Evolutionary conservation across 1,139 yeast species (phyloP).

Genomic region (Kodamaea sp.): DNA sequence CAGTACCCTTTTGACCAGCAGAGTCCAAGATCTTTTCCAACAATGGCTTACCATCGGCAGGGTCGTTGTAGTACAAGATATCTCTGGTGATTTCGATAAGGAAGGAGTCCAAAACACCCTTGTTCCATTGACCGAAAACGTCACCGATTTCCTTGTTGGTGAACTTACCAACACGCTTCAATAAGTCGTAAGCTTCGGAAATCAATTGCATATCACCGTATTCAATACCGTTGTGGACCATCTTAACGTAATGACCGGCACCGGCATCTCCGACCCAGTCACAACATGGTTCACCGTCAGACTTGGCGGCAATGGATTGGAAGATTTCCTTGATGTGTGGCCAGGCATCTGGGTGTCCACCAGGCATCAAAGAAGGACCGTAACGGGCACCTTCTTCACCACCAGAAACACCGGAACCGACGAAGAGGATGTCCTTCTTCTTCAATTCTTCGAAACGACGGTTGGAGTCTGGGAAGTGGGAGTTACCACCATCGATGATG

Average conservation of each 20-base stretch:
- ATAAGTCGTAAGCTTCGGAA: constrained; percentile 94
- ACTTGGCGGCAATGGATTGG: constrained; percentile 94
- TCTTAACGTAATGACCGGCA: constrained; percentile 98
- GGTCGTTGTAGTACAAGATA: constrained; percentile 82
- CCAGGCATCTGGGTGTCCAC: constrained; percentile 98
- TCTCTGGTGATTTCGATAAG: constrained; percentile 96
- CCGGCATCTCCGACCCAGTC: constrained; percentile 99
- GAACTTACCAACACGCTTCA: constrained; percentile 94
- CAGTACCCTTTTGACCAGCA: constrained; percentile 99
- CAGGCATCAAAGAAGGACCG: constrained; percentile 99
- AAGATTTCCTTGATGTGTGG: constrained; percentile 95
- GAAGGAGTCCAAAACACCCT: constrained; percentile 96
- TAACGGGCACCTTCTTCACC: constrained; percentile 99
- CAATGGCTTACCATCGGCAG: constrained; percentile 85
- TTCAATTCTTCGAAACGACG: constrained; percentile 92
- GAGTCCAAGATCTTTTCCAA: constrained; percentile 95
- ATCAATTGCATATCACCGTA: constrained; percentile 99
- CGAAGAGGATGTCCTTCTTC: constrained; percentile 85
- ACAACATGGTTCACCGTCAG: constrained; percentile 99
- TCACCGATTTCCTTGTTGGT: constrained; percentile 90
- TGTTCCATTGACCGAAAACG: constrained; percentile 92
- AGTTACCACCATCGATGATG: constrained; percentile 99
- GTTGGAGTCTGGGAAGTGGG: constrained; percentile 98
- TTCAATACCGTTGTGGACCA: constrained; percentile 99
- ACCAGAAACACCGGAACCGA: constrained; percentile 99